phyloP scores from a whole-genome alignment of 768 basidiomycete genomes.

The Suillus lakei region DNA sequence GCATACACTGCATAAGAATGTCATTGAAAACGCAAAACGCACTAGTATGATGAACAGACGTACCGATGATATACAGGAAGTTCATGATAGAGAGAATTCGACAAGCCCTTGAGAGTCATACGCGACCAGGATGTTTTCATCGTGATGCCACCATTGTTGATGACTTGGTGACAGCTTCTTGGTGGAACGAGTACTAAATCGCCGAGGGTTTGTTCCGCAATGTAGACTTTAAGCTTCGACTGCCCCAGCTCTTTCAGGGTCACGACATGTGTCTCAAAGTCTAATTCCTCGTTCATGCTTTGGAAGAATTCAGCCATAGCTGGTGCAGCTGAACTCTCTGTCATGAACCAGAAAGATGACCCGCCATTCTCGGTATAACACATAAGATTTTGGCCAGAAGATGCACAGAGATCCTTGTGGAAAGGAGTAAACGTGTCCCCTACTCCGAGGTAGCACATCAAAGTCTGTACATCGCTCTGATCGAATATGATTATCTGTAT shows the following conservation, averaged over 20 bases:
- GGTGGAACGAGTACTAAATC: slow-evolving; percentile 85
- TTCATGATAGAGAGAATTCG: slow-evolving; percentile 68
- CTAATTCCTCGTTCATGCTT: slow-evolving; percentile 49
- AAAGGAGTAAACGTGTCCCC: slow-evolving; percentile 85
- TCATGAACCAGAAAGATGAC: slow-evolving; percentile 90
- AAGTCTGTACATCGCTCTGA: slow-evolving; percentile 69
- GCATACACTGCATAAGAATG: slow-evolving; percentile 61
- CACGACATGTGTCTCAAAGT: slow-evolving; percentile 73
- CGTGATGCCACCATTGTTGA: slow-evolving; percentile 80
- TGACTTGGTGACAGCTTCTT: slow-evolving; percentile 81
- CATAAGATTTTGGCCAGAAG: slow-evolving; percentile 88
- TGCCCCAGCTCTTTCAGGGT: slow-evolving; percentile 63
- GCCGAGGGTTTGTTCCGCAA: slow-evolving; percentile 74
- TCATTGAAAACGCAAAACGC: not conserved
- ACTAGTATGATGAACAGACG: slow-evolving; percentile 9
- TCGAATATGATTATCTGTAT: slow-evolving; percentile 12
- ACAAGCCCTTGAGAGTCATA: slow-evolving; percentile 71
- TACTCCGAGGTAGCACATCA: slow-evolving; percentile 86
- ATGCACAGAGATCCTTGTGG: slow-evolving; percentile 86
- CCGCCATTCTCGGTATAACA: slow-evolving; percentile 75
- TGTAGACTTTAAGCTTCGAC: slow-evolving; percentile 72
- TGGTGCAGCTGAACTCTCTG: slow-evolving; percentile 59
- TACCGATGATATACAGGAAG: slow-evolving; percentile 82
- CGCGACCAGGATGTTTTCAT: slow-evolving; percentile 88
- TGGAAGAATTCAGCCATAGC: slow-evolving; percentile 63